These are phyloP conservation scores for Pseudoscleropodium purum DNA, from an alignment of 225 moss, liverwort and hornwort species.

Conservation along the genomic window DNA sequence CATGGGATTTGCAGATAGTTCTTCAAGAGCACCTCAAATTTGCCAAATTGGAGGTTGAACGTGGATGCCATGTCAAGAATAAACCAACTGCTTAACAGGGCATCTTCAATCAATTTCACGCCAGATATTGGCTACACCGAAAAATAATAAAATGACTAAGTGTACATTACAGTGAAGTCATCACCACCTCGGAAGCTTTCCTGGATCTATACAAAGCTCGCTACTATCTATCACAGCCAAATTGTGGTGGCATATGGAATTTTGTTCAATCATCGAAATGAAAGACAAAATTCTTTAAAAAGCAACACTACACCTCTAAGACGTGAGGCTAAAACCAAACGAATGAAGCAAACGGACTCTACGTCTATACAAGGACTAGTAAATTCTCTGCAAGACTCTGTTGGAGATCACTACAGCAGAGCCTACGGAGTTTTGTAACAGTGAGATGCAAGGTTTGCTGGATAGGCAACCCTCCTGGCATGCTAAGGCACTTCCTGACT, in stretches of 20 bases:
- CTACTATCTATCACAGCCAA: neutral
- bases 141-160: neutral
- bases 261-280: neutral
- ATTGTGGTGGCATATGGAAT: neutral
- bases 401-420: neutral
- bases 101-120: neutral
- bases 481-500: neutral
- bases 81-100: neutral
- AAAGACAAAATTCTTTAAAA: neutral
- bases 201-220: slow-evolving; percentile 12
- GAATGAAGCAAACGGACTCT: neutral
- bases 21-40: neutral
- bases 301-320: neutral
- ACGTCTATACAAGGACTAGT: slow-evolving; percentile 3
- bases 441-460: neutral
- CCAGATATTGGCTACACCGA: neutral
- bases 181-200: neutral
- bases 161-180: slow-evolving; percentile 3
- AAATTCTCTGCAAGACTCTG: neutral
- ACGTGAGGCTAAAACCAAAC: slow-evolving; percentile 1
- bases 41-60: neutral
- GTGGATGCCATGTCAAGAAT: neutral
- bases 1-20: neutral
- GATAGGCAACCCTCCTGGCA: neutral
- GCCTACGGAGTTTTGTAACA: neutral